Percentiles rank a stretch among this genome's conserved stretches.
Conservation (phyloP, 2,329 filamentous ascomycete species). For the Colletotrichum neosansevieriae region DNA sequence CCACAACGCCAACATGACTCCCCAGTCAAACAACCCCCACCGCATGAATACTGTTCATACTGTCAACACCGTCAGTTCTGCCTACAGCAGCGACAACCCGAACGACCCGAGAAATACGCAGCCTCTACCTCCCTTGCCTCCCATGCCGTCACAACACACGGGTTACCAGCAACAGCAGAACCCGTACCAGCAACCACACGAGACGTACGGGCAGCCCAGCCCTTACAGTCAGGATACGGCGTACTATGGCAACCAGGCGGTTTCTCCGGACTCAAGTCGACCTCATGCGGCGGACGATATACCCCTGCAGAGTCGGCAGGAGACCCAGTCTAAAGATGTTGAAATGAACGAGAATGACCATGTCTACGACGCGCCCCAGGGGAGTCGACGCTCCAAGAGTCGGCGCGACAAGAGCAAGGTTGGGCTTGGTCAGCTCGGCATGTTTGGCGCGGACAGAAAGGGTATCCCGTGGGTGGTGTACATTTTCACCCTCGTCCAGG, state of each 20-base stretch:
- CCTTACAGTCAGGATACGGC: constrained; percentile 65
- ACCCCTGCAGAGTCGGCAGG: constrained; percentile 64
- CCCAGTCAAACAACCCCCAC: constrained; percentile 41
- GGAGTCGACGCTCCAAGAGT: constrained; percentile 42
- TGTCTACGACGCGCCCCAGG: constrained; percentile 68
- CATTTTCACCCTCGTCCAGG: constrained; percentile 79
- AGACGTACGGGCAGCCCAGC: constrained; percentile 55
- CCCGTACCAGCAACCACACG: constrained; percentile 43
- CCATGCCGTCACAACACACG: constrained; percentile 7
- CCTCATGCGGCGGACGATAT: constrained; percentile 63
- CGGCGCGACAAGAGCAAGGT: constrained; percentile 56
- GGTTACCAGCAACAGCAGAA: constrained; percentile 12
- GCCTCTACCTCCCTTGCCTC: constrained; percentile 11
- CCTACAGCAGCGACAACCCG: constrained; percentile 30
- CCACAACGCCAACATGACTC: constrained; percentile 43
- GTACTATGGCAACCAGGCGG: constrained; percentile 64
- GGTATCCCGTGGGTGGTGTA: constrained; percentile 86
- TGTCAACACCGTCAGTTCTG: constrained; percentile 26
- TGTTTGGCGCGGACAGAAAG: constrained; percentile 67
- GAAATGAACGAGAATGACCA: constrained; percentile 65
- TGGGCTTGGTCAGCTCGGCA: constrained; percentile 69
- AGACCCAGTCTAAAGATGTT: constrained; percentile 51
- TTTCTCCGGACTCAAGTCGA: constrained; percentile 49
- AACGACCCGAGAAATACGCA: constrained; percentile 20
- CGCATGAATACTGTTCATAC: constrained; percentile 41